A percentile compares a stretch with the other conserved stretches of the same genome.
phyloP scores from a whole-genome alignment of 805 yeast genomes.

The Yarrowia alimentaria region DNA sequence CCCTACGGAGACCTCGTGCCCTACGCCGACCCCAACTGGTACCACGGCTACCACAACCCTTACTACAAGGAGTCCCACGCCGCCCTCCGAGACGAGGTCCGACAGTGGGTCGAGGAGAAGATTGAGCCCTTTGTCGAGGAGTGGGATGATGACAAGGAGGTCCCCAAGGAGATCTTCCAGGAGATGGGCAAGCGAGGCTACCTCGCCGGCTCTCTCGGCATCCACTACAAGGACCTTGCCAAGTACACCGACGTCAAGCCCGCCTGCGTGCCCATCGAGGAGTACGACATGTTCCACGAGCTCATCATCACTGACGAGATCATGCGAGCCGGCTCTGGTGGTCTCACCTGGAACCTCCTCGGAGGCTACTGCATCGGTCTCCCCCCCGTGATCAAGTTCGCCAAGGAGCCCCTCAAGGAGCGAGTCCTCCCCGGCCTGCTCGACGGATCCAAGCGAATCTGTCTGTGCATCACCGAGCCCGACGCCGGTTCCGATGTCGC shows the following conservation, averaged over 20 bases:
- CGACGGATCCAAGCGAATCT: conserved; percentile 43
- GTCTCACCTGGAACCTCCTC: conserved; percentile 43
- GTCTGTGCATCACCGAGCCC: conserved; percentile 47
- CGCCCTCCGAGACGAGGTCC: conserved; percentile 44
- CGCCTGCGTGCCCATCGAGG: conserved; percentile 42
- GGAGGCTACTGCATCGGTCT: conserved; percentile 46
- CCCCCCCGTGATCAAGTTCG: conserved; percentile 44
- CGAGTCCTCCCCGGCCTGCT: conserved; percentile 43
- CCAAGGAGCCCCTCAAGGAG: conserved; percentile 38
- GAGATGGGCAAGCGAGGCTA: conserved; percentile 45
- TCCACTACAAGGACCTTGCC: conserved; percentile 38
- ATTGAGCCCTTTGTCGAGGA: conserved; percentile 45
- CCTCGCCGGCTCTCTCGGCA: conserved; percentile 43
- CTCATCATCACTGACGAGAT: conserved; percentile 43
- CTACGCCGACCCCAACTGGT: conserved; percentile 44
- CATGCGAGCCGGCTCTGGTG: conserved; percentile 44
- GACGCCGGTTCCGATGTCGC: conserved; percentile 49
- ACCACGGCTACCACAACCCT: conserved; percentile 43
- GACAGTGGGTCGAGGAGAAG: conserved; percentile 42
- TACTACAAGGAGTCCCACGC: conserved; percentile 44
- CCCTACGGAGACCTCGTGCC: conserved; percentile 40
- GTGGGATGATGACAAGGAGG: conserved; percentile 44
- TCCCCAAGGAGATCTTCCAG: conserved; percentile 38
- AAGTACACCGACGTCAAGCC: conserved; percentile 42
- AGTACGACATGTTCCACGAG: conserved; percentile 45